phyloP scores from a whole-genome alignment of 257 asterid species.

The Capsicum pubescens region DNA sequence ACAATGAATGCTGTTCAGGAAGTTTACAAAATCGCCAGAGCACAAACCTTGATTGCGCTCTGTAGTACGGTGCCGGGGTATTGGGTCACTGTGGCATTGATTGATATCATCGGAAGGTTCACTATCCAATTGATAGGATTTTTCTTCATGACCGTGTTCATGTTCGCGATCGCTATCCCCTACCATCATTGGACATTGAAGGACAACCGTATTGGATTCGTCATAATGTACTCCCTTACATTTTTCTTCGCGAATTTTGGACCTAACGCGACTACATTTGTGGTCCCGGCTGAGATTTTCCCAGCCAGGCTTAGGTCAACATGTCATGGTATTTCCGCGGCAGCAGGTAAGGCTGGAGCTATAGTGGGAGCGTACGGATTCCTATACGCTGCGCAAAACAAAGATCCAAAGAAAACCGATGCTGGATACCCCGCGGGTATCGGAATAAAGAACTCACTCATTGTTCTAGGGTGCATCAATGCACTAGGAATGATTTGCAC shows the following conservation, averaged over 20 bases:
- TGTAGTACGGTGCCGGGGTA: slow-evolving; percentile 45
- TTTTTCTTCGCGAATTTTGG: slow-evolving; percentile 40
- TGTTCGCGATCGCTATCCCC: slow-evolving; percentile 39
- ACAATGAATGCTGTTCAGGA: slow-evolving; percentile 43
- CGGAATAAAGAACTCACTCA: slow-evolving; percentile 36
- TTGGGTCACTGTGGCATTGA: slow-evolving; percentile 41
- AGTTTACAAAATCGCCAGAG: slow-evolving; percentile 30
- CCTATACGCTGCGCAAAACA: slow-evolving; percentile 36
- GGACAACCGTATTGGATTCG: slow-evolving; percentile 29
- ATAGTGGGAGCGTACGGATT: slow-evolving; percentile 43
- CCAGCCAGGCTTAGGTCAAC: slow-evolving; percentile 43
- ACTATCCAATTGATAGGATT: slow-evolving; percentile 20
- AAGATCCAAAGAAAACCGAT: slow-evolving; percentile 29
- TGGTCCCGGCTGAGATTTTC: slow-evolving; percentile 27
- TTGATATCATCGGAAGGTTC: slow-evolving; percentile 38
- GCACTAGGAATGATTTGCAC: slow-evolving; percentile 27
- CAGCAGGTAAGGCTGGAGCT: slow-evolving; percentile 48
- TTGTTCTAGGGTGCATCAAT: slow-evolving; percentile 32
- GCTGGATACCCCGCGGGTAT: slow-evolving; percentile 40
- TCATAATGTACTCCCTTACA: slow-evolving; percentile 11
- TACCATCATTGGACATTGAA: slow-evolving; percentile 38
- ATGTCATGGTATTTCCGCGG: slow-evolving; percentile 43
- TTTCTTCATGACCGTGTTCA: slow-evolving; percentile 40
- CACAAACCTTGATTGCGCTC: slow-evolving; percentile 38
- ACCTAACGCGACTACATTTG: slow-evolving; percentile 42